These are phyloP conservation scores for Solanum bulbocastanum DNA, from an alignment of 257 asterid species.

Conservation along the genomic window DNA sequence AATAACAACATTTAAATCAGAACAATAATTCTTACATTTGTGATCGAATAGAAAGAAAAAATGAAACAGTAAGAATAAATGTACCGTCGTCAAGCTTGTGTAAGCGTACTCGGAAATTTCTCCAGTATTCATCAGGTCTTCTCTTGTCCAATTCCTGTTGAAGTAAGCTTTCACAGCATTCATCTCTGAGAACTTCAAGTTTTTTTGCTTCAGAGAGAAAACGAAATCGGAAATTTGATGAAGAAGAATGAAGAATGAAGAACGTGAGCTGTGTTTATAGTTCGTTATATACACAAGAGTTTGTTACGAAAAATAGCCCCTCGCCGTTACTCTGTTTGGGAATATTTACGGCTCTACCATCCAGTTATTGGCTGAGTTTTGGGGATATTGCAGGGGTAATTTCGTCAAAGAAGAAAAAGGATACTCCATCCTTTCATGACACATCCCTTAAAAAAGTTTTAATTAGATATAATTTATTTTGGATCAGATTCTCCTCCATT, in stretches of 20 bases:
- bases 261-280: background rate
- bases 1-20: background rate
- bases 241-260: background rate
- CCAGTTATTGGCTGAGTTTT: background rate
- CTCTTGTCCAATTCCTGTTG: background rate
- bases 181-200: background rate
- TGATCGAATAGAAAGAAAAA: background rate
- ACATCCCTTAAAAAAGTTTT: no score
- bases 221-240: background rate
- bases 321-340: background rate
- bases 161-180: background rate
- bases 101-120: background rate
- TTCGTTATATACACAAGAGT: background rate
- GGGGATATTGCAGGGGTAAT: background rate
- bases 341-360: background rate
- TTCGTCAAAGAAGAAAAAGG: background rate
- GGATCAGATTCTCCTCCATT: no score
- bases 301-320: background rate
- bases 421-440: no score
- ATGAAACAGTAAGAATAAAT: background rate
- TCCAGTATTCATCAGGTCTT: background rate
- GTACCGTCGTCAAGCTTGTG: background rate
- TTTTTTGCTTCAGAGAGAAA: background rate
- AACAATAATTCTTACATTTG: background rate
- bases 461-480: no score